Evolutionary conservation across 2,329 filamentous ascomycete species (phyloP).

Genomic region (Fonsecaea erecta): DNA sequence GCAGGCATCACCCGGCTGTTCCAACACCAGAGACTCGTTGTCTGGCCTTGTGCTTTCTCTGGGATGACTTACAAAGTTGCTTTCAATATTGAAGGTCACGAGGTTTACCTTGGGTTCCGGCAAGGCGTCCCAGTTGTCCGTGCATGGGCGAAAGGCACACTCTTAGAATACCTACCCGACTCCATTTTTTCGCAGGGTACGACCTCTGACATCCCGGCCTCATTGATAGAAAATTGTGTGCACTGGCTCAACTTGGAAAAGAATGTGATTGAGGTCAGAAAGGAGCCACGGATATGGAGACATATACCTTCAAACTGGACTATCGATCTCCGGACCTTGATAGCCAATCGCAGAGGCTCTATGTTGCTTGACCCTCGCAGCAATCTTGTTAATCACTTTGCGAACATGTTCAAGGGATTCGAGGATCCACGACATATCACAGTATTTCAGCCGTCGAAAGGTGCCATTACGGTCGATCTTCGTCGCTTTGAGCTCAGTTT

Average conservation of each 20-base stretch:
- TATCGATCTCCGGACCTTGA: slow-evolving; percentile 42
- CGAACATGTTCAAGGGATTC: slow-evolving; percentile 56
- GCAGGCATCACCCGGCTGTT: slow-evolving; percentile 58
- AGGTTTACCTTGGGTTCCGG: slow-evolving; percentile 62
- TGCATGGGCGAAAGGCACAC: slow-evolving; percentile 39
- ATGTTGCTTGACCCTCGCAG: slow-evolving; percentile 58
- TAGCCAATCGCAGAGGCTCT: slow-evolving; percentile 39
- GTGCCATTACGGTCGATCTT: slow-evolving; percentile 54
- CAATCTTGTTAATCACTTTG: slow-evolving; percentile 46
- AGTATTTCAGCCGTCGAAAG: slow-evolving; percentile 51
- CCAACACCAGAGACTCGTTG: slow-evolving; percentile 56
- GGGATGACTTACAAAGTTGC: slow-evolving; percentile 61
- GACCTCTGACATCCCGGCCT: slow-evolving; percentile 56
- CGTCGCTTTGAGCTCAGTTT: slow-evolving; percentile 61
- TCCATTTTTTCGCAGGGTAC: slow-evolving; percentile 36
- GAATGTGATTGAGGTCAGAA: slow-evolving; percentile 59
- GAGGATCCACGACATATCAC: slow-evolving; percentile 52
- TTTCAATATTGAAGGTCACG: slow-evolving; percentile 44
- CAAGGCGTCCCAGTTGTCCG: slow-evolving; percentile 50
- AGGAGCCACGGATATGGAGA: slow-evolving; percentile 49
- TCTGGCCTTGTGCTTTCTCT: slow-evolving; percentile 56
- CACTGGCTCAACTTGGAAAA: slow-evolving; percentile 64
- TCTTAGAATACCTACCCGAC: slow-evolving; percentile 46
- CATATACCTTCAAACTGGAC: slow-evolving; percentile 47
- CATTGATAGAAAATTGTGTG: slow-evolving; percentile 57